Base-by-base conservation (phyloP, 2,329 filamentous ascomycete species). In the Beauveria pseudobassiana region DNA sequence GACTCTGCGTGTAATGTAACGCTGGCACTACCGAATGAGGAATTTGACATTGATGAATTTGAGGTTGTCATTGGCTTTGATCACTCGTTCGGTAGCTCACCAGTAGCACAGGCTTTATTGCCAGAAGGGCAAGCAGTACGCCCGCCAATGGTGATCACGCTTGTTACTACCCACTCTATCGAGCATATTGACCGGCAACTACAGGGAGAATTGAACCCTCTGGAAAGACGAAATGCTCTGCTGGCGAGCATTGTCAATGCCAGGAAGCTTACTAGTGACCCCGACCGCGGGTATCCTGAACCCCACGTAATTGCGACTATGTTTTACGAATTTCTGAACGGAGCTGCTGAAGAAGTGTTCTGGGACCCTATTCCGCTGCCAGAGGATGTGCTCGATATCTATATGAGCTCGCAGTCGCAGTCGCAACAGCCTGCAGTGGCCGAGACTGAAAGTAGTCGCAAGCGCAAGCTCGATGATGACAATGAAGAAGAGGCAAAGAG, bases 41-140 rank as follows among this genome's bases (percentile, higher is more conserved):
- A 73, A 4, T 67, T 72, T 2, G 70, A 79, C 28, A 71, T 74
- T 4, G 72, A 70, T 30, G 72, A 75, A 26, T 77, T 80, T 46
- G 80, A 85, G 61, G 73, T 80, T 14, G 75, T 85, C 52, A 76
- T 86, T 62, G 79, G 77, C 20, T 86, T 81, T 62, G 83, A 86
- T 63, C 75, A 80, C 65, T 76, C 75, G 1, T 82, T 82, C 50
- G 72, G 74, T 28, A 71, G 70, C 14, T 80, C 75, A 3, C 61
- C 69, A 63, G 48, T 71, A 61, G 63, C 69, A 56, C 54, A 65
- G 1, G 60, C 61, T 1, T 65, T 67, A 18, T 20, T 65, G 64
- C 14, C 65, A 65, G 22, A 52, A 64, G 34, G 52, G 49, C 30
- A 65, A 60, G 34, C 73, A 70, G 61, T 40, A n/a, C 61, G 52